These are phyloP conservation scores for Rhodotorula sp. DNA, from an alignment of 1,284 basidiomycete species.

Conservation along the genomic window DNA sequence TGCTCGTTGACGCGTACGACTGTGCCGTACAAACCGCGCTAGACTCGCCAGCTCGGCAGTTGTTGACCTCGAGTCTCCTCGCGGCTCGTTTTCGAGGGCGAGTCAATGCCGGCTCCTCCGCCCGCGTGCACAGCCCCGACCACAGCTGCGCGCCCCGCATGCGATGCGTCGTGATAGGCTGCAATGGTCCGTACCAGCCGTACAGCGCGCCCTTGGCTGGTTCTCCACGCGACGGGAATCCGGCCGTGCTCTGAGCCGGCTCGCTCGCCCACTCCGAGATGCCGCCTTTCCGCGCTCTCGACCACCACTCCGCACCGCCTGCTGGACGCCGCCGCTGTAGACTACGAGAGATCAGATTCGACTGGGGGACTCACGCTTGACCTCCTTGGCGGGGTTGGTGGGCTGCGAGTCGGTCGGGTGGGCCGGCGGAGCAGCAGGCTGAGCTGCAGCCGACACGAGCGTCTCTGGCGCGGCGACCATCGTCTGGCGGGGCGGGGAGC, in stretches of 20 bases:
- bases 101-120: not conserved
- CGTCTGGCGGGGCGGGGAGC: not conserved
- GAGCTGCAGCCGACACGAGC: not conserved
- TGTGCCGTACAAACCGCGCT: too few relatives aligned
- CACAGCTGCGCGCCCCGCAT: not conserved
- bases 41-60: not conserved
- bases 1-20: too few relatives aligned
- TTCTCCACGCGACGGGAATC: not conserved
- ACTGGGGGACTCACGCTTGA: too few relatives aligned
- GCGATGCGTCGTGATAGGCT: not conserved
- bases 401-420: not conserved
- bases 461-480: slow-evolving; percentile 21
- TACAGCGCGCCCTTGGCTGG: not conserved
- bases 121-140: not conserved
- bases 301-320: too few relatives aligned
- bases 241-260: too few relatives aligned
- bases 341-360: too few relatives aligned
- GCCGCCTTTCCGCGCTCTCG: too few relatives aligned
- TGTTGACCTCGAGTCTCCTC: not conserved
- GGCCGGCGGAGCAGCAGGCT: not conserved
- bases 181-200: not conserved
- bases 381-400: slow-evolving; percentile 1
- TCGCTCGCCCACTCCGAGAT: too few relatives aligned
- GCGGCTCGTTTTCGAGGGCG: too few relatives aligned
- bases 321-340: too few relatives aligned